These are phyloP conservation scores for Claviceps fusiformis DNA, from an alignment of 2,329 filamentous ascomycete genomes.

Conservation along the genomic window DNA sequence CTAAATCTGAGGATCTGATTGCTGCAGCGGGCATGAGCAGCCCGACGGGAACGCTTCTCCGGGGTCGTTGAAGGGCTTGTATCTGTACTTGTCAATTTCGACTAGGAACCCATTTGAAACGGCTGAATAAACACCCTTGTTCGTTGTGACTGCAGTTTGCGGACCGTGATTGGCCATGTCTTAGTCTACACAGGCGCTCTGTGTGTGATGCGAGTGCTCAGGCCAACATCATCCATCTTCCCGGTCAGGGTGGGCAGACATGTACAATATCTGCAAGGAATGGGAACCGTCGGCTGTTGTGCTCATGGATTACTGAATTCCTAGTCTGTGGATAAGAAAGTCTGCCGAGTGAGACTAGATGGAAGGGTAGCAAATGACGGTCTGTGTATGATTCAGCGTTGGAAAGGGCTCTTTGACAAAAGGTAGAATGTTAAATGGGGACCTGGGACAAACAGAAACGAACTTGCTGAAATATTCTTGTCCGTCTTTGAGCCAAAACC, in stretches of 20 bases:
- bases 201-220: conserved; percentile 28
- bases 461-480: not conserved
- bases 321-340: not conserved
- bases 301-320: not conserved
- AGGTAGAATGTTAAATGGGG: no score
- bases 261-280: conserved; percentile 16
- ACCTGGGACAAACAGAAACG: not conserved
- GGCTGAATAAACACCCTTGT: conserved; percentile 14
- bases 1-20: conserved; percentile 3
- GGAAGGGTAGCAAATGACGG: not conserved
- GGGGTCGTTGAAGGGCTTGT: not conserved
- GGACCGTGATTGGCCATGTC: conserved; percentile 18
- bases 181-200: conserved; percentile 28
- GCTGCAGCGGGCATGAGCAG: conserved; percentile 1
- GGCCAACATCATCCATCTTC: conserved; percentile 10
- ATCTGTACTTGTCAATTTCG: conserved; percentile 4
- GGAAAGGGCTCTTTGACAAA: not conserved
- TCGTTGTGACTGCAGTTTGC: conserved; percentile 5
- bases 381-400: not conserved
- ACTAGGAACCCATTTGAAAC: conserved; percentile 15
- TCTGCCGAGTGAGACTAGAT: not conserved
- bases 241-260: conserved; percentile 4
- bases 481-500: not conserved
- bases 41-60: conserved; percentile 1
- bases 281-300: not conserved